These are phyloP conservation scores for Sicyos edulis DNA, from an alignment of 306 rosid species.

Conservation along the genomic window DNA sequence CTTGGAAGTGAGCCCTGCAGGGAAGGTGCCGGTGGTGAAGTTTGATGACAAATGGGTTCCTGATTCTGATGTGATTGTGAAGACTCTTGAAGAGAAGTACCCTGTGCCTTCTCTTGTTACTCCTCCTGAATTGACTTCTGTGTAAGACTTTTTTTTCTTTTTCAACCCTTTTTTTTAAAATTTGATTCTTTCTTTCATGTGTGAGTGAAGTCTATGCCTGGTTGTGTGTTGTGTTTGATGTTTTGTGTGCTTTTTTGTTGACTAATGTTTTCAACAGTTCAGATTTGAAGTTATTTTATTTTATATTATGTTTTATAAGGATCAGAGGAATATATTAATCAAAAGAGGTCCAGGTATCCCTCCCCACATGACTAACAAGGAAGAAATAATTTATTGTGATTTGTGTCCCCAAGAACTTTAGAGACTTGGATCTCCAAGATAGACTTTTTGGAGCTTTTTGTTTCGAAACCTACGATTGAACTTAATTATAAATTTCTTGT, in stretches of 20 bases:
- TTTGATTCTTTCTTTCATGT: neutral
- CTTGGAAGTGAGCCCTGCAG: slow-evolving; percentile 63
- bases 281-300: neutral
- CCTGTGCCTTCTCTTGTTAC: slow-evolving; percentile 58
- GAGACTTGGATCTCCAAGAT: no score
- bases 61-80: slow-evolving; percentile 83
- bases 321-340: no score
- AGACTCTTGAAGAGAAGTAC: slow-evolving; percentile 54
- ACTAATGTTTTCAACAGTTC: neutral
- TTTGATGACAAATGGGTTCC: slow-evolving; percentile 75
- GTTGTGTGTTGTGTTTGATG: neutral
- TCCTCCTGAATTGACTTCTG: slow-evolving; percentile 61
- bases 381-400: no score
- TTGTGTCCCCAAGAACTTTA: no score
- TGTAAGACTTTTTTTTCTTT: slow-evolving; percentile 39
- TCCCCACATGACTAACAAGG: no score
- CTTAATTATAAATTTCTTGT: no score
- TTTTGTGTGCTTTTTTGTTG: neutral
- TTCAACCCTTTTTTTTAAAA: neutral
- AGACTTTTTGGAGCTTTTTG: no score
- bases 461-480: no score
- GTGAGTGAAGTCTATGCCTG: neutral
- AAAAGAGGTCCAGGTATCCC: no score
- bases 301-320: no score
- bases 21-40: slow-evolving; percentile 76